Conservation (phyloP, 2,329 filamentous ascomycete genomes). For the Pseudodiploospora longispora region DNA sequence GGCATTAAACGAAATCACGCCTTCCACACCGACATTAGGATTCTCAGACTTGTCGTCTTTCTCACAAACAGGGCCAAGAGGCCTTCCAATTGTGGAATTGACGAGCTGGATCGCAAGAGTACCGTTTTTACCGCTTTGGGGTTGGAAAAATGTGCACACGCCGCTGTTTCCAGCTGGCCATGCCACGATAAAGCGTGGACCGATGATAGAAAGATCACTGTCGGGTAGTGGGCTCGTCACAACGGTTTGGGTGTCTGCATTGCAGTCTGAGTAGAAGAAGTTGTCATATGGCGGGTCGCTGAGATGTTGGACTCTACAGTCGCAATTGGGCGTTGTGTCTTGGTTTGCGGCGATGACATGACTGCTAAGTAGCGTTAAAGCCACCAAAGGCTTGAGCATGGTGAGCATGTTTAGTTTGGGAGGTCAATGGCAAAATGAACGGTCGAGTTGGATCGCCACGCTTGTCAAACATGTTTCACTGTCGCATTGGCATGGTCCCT, state of each 20-base stretch:
- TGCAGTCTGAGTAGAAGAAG: constrained; percentile 59
- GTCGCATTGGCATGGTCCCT: too few relatives aligned
- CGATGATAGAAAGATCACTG: constrained; percentile 46
- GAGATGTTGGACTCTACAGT: constrained; percentile 21
- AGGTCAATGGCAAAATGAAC: too few relatives aligned
- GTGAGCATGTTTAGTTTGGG: too few relatives aligned
- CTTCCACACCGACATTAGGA: constrained; percentile 44
- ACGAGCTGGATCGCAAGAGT: constrained; percentile 43
- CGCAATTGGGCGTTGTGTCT: too few relatives aligned
- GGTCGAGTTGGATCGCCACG: too few relatives aligned
- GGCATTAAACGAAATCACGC: constrained; percentile 47
- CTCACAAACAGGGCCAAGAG: constrained; percentile 37
- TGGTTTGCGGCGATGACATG: too few relatives aligned
- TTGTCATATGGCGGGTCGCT: constrained; percentile 54
- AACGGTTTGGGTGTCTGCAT: constrained; percentile 50
- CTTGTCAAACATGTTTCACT: too few relatives aligned
- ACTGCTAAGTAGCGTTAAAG: too few relatives aligned
- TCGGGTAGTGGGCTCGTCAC: constrained; percentile 48
- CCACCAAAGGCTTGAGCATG: too few relatives aligned
- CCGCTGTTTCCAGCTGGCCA: constrained; percentile 62
- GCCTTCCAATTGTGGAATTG: constrained; percentile 38
- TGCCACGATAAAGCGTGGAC: constrained; percentile 50
- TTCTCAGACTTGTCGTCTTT: constrained; percentile 18
- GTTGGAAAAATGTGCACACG: constrained; percentile 46
- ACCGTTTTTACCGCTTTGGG: constrained; percentile 44